phyloP scores from a whole-genome alignment of 805 yeast species.

The Monosporozyma unispora region DNA sequence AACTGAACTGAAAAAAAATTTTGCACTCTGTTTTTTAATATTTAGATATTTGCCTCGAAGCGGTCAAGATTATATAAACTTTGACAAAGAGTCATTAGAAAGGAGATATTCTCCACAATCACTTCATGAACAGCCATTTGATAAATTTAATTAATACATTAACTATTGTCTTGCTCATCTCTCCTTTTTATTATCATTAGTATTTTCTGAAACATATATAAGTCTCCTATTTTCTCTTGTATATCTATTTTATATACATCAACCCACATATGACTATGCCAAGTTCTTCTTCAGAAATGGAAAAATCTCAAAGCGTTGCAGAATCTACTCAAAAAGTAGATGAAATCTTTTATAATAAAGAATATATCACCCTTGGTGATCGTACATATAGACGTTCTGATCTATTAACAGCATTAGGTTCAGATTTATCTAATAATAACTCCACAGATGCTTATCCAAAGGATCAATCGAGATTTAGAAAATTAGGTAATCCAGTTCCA shows the following conservation, averaged over 20 bases:
- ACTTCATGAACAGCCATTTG: too few relatives aligned
- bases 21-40: too few relatives aligned
- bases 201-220: too few relatives aligned
- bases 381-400: slow-evolving; percentile 43
- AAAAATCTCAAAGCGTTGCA: slow-evolving; percentile 1
- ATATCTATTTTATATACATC: neutral
- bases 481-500: slow-evolving; percentile 69
- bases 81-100: too few relatives aligned
- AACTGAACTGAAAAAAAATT: too few relatives aligned
- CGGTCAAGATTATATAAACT: too few relatives aligned
- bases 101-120: too few relatives aligned
- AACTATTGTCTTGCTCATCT: too few relatives aligned
- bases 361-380: slow-evolving; percentile 33
- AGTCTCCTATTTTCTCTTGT: too few relatives aligned
- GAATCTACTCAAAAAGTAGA: slow-evolving; percentile 1
- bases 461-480: slow-evolving; percentile 26
- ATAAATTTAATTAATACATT: too few relatives aligned
- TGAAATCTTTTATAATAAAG: slow-evolving; percentile 28
- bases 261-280: neutral
- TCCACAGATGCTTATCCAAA: neutral
- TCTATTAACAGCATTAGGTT: slow-evolving; percentile 36
- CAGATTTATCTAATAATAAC: neutral
- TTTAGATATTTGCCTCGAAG: too few relatives aligned
- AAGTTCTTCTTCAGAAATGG: slow-evolving; percentile 3
- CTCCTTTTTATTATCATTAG: too few relatives aligned